Conservation (phyloP, 208 protist species). For the Leishmania tropica region DNA sequence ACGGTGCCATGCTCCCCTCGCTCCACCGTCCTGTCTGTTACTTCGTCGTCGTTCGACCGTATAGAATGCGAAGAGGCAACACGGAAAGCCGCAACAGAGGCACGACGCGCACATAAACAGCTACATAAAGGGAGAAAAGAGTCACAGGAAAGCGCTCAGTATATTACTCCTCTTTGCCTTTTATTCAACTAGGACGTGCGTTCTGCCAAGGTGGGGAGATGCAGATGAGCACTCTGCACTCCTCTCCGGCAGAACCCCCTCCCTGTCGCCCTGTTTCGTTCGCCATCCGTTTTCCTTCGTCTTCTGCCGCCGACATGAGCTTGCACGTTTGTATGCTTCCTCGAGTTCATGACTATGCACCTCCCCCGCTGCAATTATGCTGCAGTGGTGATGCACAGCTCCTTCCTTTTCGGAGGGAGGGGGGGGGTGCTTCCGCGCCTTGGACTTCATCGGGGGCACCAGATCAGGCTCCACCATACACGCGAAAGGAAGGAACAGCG, state of each 20-base stretch:
- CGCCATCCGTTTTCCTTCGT: neutral
- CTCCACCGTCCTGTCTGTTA: neutral
- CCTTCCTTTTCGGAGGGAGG: neutral
- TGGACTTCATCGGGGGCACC: neutral
- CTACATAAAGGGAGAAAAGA: neutral
- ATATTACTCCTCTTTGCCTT: too few species aligned
- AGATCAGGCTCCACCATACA: neutral
- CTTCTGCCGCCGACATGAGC: neutral
- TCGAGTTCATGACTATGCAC: neutral
- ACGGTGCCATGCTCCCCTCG: too few species aligned
- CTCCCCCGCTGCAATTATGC: neutral
- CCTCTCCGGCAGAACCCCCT: neutral
- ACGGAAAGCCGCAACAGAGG: neutral
- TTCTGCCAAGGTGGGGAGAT: neutral
- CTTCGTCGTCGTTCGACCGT: neutral
- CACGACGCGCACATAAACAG: neutral
- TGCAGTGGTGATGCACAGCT: neutral
- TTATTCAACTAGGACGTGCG: too few species aligned
- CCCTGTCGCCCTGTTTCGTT: neutral
- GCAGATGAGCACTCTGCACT: neutral
- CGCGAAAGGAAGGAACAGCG: neutral
- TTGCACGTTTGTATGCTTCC: neutral
- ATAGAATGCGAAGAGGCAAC: neutral
- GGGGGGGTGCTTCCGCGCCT: neutral
- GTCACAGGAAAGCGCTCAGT: neutral